phyloP scores from a whole-genome alignment of 1,284 basidiomycete species.

The Lignosus rhinocerotis region DNA sequence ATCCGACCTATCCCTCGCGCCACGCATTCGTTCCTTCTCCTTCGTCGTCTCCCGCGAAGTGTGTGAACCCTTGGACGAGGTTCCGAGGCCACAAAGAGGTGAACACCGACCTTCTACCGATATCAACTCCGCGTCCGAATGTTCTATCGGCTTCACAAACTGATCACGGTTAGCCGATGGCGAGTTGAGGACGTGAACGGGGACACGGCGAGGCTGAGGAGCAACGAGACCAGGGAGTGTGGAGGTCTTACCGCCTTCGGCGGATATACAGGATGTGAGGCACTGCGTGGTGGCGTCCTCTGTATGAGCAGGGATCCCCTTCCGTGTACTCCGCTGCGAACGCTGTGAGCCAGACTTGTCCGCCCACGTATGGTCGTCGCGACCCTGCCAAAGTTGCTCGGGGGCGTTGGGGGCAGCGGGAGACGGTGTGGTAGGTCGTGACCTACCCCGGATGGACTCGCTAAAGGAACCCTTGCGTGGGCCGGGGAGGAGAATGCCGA shows the following conservation, averaged over 20 bases:
- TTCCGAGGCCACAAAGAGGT: slow-evolving; percentile 30
- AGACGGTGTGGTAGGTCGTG: slow-evolving; percentile 26
- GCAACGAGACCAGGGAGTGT: slow-evolving; percentile 19
- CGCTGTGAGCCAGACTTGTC: slow-evolving; percentile 28
- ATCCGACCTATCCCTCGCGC: slow-evolving; percentile 15
- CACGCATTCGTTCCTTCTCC: slow-evolving; percentile 25
- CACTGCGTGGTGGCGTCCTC: slow-evolving; percentile 13
- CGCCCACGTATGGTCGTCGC: slow-evolving; percentile 24
- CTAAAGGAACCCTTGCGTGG: slow-evolving; percentile 28
- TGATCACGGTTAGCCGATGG: slow-evolving; percentile 24
- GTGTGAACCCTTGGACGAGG: slow-evolving; percentile 25
- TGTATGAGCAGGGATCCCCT: slow-evolving; percentile 13
- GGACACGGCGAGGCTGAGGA: slow-evolving; percentile 21
- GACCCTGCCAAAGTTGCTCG: slow-evolving; percentile 13
- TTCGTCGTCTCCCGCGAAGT: slow-evolving; percentile 27
- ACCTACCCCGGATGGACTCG: slow-evolving; percentile 24
- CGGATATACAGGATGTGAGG: slow-evolving; percentile 17
- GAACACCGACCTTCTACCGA: slow-evolving; percentile 33
- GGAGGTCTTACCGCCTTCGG: slow-evolving; percentile 19
- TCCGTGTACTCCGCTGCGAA: slow-evolving; percentile 19
- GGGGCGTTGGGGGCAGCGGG: slow-evolving; percentile 12
- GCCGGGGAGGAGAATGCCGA: slow-evolving; percentile 31
- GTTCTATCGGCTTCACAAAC: slow-evolving; percentile 17
- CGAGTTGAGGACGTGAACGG: slow-evolving; percentile 27
- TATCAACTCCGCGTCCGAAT: slow-evolving; percentile 22